Base-by-base conservation (phyloP, 108 stramenopile species). In the Nannochloropsis salina region DNA sequence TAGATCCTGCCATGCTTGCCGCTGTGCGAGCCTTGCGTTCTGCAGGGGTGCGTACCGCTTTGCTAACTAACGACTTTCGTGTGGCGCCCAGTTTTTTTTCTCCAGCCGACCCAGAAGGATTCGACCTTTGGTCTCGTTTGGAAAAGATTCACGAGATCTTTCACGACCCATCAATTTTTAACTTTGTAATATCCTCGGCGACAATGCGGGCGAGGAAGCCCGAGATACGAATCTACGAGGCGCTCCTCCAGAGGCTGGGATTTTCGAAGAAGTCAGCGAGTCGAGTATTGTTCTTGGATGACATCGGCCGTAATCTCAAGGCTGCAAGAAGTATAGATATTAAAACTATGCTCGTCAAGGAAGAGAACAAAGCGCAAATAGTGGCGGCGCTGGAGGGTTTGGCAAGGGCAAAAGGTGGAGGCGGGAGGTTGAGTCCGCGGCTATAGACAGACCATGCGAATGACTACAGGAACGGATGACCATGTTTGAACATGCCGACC, bases 1-100 rank as follows among this genome's bases (percentile, higher is more conserved):
- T 80, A 42, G 88, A 84, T 15, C 88, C 84, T 10, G 43, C 11
- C 15, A 88, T 88, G 88, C 45, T 85, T 43, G 81, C 44, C 22
- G 84, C 84, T 42, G 84, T 51, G 42, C 9, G 45, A 43, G 51
- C 81, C 41, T 31, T 85, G 84, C 83, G 88, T 21, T 84, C 42
- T 41, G 84, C 40, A 21, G 18, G 87, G 80, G 20, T 45, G 22
- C 84, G 31, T 15, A 61, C 84, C 2, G 88, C 80, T 31, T 44
- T 79, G 42, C 84, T 88, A 84, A 84, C 88, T 51, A 88, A 88
- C 43, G 88, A 88, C 22, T 88, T 88, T 80, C 2, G 43, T 42
- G 51, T 31, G 43, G 81, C 74, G 40, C 47, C 41, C 21, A 84
- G 84, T 18, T 84, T 88, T 81, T 45, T 80, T 44, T 42, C 41